These are phyloP conservation scores for Gracilaria vermiculophylla DNA, from an alignment of 23 red algal species.

Conservation along the genomic window DNA sequence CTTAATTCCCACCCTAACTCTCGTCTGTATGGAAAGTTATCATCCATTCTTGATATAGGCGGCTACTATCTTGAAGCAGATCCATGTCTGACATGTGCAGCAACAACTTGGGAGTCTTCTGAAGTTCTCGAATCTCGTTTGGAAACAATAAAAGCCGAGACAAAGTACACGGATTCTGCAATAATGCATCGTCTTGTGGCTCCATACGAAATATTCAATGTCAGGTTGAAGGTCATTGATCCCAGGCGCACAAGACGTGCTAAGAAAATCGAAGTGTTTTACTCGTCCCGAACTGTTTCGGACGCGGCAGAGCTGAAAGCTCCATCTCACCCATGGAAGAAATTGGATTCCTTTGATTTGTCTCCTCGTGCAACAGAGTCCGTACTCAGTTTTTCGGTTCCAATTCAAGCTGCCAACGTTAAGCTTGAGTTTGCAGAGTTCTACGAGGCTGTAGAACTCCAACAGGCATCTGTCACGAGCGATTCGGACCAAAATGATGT, in stretches of 20 bases:
- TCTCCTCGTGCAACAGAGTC: conserved; percentile 43
- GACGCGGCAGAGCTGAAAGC: conserved; percentile 74
- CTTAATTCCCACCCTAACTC: conserved; percentile 67
- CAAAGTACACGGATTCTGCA: conserved; percentile 73
- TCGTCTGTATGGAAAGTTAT: conserved; percentile 52
- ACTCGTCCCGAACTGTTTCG: conserved; percentile 47
- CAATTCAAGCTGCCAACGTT: conserved; percentile 61
- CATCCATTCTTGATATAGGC: conserved; percentile 38
- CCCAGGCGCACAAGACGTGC: conserved; percentile 56
- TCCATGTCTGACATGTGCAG: conserved; percentile 64
- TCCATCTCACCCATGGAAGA: conserved; percentile 53
- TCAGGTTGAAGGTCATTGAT: conserved; percentile 61
- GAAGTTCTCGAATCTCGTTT: conserved; percentile 27
- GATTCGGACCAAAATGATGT: conserved; percentile 21
- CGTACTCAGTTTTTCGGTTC: conserved; percentile 24
- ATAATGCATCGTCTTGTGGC: conserved; percentile 67
- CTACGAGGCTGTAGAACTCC: conserved; percentile 22
- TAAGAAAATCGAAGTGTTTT: conserved; percentile 60
- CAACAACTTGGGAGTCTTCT: conserved; percentile 45
- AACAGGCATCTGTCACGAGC: background rate
- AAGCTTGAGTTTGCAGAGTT: conserved; percentile 66
- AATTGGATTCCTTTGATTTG: conserved; percentile 15
- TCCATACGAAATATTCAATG: conserved; percentile 34
- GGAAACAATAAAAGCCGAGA: conserved; percentile 55
- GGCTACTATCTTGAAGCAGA: conserved; percentile 79